Conservation (phyloP, 2,329 filamentous ascomycete species). For the Fusarium azukiicola region DNA sequence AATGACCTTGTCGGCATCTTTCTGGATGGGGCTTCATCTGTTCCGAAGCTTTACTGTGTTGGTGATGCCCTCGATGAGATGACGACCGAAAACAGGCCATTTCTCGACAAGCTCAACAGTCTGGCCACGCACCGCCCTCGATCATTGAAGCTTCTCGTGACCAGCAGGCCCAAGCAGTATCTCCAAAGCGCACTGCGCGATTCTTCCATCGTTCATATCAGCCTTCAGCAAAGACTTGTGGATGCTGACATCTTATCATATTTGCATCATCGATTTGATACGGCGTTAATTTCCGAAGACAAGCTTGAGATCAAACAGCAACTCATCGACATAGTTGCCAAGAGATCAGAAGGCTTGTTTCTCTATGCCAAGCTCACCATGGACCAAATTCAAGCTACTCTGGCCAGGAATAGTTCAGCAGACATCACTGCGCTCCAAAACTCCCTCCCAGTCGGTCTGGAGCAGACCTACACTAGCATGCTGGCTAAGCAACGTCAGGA, state of each 20-base stretch:
- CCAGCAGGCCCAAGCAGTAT: constrained; percentile 46
- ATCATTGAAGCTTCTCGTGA: constrained; percentile 49
- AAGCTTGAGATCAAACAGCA: constrained; percentile 30
- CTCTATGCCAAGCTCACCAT: constrained; percentile 51
- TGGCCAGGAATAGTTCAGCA: neutral
- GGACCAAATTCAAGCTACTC: constrained; percentile 42
- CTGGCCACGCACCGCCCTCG: constrained; percentile 45
- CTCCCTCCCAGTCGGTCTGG: constrained; percentile 46
- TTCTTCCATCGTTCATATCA: constrained; percentile 50
- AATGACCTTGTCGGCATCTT: constrained; percentile 48
- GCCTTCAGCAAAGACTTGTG: constrained; percentile 47
- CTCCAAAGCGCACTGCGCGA: constrained; percentile 44
- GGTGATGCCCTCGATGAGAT: constrained; percentile 52
- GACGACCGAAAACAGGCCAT: constrained; percentile 40
- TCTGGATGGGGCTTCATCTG: constrained; percentile 35
- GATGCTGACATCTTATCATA: constrained; percentile 46
- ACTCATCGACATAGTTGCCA: constrained; percentile 43
- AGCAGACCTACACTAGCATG: constrained; percentile 59
- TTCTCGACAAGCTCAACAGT: constrained; percentile 46
- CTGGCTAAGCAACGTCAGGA: constrained; percentile 60
- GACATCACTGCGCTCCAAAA: constrained; percentile 32
- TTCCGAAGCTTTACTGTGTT: constrained; percentile 49
- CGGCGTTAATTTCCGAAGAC: neutral
- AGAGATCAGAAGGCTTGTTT: constrained; percentile 45
- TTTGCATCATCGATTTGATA: constrained; percentile 44